Conservation (phyloP, 2,329 filamentous ascomycete genomes). For the Arachnopeziza araneosa region DNA sequence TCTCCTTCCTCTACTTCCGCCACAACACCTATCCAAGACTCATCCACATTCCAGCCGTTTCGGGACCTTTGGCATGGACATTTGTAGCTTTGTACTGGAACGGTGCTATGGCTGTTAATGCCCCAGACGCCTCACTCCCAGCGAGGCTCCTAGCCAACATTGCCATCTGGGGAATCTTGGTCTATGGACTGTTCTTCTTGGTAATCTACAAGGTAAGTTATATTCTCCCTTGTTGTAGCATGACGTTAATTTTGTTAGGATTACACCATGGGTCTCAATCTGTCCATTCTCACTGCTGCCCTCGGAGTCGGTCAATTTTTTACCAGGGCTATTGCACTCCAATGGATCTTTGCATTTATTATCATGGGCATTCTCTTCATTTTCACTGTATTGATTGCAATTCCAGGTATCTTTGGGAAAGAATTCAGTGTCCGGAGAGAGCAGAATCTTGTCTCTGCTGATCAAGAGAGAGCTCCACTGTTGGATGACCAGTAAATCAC, state of each 20-base stretch:
- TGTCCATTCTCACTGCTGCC: conserved; percentile 67
- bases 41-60: conserved; percentile 71
- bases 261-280: conserved; percentile 72
- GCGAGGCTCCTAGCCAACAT: conserved; percentile 81
- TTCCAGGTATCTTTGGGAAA: conserved; percentile 58
- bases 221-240: no score
- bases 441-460: conserved; percentile 41
- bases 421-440: conserved; percentile 46
- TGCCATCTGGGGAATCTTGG: conserved; percentile 79
- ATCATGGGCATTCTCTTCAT: conserved; percentile 74
- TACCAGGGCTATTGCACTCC: conserved; percentile 67
- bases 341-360: conserved; percentile 89
- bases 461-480: conserved; percentile 52
- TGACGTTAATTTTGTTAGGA: conserved; percentile 39
- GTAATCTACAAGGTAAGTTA: conserved; percentile 58
- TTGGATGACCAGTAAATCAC: conserved; percentile 39
- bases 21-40: conserved; percentile 65
- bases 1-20: conserved; percentile 73
- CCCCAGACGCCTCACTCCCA: conserved; percentile 47
- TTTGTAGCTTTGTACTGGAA: conserved; percentile 87
- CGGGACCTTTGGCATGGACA: conserved; percentile 78
- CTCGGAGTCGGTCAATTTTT: conserved; percentile 75
- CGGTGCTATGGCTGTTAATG: conserved; percentile 74
- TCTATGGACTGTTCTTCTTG: conserved; percentile 73
- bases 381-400: conserved; percentile 56